A percentile compares a stretch with the other conserved stretches of the same genome.
Conservation (phyloP, 768 basidiomycete species). For the Lanmaoa rubissima region DNA sequence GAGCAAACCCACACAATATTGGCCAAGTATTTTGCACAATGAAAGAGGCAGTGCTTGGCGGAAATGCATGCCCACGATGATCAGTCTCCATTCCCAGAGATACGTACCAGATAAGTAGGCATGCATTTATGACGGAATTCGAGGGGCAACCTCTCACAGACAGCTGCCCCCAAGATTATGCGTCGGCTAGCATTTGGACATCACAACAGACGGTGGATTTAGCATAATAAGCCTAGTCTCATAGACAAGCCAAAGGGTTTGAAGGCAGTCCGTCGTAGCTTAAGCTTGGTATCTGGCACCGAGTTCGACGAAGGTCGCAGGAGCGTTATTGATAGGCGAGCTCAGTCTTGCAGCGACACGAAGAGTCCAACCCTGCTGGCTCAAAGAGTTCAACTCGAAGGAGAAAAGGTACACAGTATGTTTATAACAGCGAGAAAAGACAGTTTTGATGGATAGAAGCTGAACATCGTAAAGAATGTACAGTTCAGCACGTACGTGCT, state of each 20-base stretch:
- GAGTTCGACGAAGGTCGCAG: background rate
- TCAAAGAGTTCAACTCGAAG: background rate
- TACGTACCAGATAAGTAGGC: no score
- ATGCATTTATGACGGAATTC: background rate
- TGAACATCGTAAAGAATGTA: no score
- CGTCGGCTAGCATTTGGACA: background rate
- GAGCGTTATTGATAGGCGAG: background rate
- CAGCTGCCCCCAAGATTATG: background rate
- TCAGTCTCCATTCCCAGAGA: background rate
- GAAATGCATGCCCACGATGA: background rate
- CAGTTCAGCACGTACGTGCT: background rate
- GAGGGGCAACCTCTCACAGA: background rate
- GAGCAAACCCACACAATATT: no score
- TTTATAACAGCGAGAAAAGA: background rate
- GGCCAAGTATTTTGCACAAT: background rate
- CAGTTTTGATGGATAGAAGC: background rate
- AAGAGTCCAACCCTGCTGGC: background rate
- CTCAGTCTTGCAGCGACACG: background rate
- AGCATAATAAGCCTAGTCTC: background rate
- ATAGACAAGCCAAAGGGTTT: background rate
- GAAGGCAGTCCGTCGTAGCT: background rate
- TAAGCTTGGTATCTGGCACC: background rate
- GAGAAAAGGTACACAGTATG: background rate
- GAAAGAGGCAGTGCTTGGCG: no score
- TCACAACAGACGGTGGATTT: background rate